Evolutionary conservation across 23 red algal genomes (phyloP).

Genomic region (Cyanidiococcus yangmingshanensis): DNA sequence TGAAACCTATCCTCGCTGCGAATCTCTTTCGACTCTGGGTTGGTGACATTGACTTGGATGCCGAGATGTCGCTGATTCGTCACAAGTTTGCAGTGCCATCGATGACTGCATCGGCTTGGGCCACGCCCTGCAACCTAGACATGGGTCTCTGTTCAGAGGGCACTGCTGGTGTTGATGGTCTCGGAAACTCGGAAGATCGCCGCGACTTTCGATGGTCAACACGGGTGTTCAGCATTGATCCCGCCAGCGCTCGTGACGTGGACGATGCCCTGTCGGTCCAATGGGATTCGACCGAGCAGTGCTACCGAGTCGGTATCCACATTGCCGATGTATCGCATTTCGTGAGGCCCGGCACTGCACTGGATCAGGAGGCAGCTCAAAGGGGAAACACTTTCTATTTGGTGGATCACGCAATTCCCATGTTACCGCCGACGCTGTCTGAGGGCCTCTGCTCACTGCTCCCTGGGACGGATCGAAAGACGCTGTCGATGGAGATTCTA

Average conservation of each 20-base stretch:
- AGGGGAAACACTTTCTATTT: constrained; percentile 20
- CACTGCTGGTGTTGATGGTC: background rate
- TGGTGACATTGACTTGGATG: background rate
- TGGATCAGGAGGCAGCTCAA: constrained; percentile 16
- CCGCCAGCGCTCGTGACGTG: background rate
- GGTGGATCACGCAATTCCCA: constrained; percentile 16
- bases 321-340: constrained; percentile 32
- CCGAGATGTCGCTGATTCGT: background rate
- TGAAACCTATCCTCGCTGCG: background rate
- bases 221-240: constrained; percentile 15
- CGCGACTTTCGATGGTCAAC: background rate
- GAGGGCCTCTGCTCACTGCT: constrained; percentile 19
- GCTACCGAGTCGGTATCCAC: constrained; percentile 11
- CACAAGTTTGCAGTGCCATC: background rate
- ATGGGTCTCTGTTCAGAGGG: background rate
- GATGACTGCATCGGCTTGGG: background rate
- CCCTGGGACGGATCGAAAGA: background rate
- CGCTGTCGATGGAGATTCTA: background rate
- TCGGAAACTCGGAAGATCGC: background rate
- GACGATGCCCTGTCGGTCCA: constrained; percentile 15
- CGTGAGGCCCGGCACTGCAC: background rate
- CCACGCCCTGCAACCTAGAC: background rate
- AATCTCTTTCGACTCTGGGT: background rate
- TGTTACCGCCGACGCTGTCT: constrained; percentile 22
- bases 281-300: background rate